Conservation (phyloP, 148 eudicot species). For the Silene latifolia region DNA sequence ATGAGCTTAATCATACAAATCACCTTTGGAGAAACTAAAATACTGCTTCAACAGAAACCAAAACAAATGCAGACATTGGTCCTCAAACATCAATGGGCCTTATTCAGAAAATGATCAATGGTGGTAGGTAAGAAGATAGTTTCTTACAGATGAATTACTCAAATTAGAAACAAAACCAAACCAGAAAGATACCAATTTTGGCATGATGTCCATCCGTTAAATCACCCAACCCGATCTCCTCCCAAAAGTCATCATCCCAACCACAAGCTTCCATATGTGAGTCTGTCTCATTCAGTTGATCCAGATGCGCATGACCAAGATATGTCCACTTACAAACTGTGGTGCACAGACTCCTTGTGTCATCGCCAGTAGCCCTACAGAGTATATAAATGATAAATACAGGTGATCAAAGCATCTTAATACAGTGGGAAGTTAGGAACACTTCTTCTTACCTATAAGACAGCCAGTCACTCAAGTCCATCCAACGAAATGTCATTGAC, state of each 20-base stretch:
- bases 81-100: neutral
- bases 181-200: slow-evolving; percentile 63
- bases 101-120: neutral
- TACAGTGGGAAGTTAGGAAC: neutral
- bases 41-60: neutral
- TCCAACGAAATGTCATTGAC: slow-evolving; percentile 95
- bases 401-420: neutral
- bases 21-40: neutral
- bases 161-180: slow-evolving; percentile 2
- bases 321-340: slow-evolving; percentile 99
- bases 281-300: slow-evolving; percentile 53
- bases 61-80: neutral
- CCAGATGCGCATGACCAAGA: slow-evolving; percentile 98
- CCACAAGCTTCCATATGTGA: slow-evolving; percentile 96
- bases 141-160: neutral
- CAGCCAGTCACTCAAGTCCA: slow-evolving; percentile 99
- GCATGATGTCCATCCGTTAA: slow-evolving; percentile 97
- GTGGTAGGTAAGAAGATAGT: neutral
- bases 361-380: slow-evolving; percentile 98
- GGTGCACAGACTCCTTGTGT: slow-evolving; percentile 93
- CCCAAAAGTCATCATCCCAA: slow-evolving; percentile 99
- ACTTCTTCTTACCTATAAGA: slow-evolving; percentile 48
- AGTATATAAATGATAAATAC: neutral
- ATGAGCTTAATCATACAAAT: neutral
- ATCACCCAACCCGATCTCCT: slow-evolving; percentile 96